Evolutionary conservation across 768 basidiomycete genomes (phyloP).

Genomic region (Suillus subaureus): DNA sequence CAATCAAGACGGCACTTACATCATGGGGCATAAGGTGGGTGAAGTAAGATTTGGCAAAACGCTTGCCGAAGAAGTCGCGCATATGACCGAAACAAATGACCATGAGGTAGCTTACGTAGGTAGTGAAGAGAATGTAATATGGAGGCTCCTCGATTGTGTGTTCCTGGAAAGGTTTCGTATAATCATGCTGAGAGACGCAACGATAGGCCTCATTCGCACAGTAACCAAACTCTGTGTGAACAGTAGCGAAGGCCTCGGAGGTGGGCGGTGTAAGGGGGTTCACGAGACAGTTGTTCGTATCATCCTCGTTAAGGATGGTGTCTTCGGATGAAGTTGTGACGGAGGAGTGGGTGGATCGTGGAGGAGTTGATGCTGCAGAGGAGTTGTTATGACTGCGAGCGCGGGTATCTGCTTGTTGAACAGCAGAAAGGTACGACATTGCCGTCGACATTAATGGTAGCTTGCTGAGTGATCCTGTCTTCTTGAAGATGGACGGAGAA

Average conservation of each 20-base stretch:
- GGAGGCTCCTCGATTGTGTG: slow-evolving; percentile 83
- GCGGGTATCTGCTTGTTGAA: slow-evolving; percentile 72
- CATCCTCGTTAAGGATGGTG: slow-evolving; percentile 57
- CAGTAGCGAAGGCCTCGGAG: slow-evolving; percentile 74
- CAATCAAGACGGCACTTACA: slow-evolving; percentile 51
- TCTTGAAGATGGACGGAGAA: slow-evolving; percentile 60
- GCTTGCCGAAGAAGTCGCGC: slow-evolving; percentile 94
- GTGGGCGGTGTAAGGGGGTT: slow-evolving; percentile 72
- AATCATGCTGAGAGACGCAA: slow-evolving; percentile 63
- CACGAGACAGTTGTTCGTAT: slow-evolving; percentile 59
- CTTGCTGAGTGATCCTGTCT: slow-evolving; percentile 45
- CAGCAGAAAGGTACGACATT: slow-evolving; percentile 59
- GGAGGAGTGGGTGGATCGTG: slow-evolving; percentile 75
- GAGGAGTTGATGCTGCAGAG: slow-evolving; percentile 61
- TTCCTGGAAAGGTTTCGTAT: slow-evolving; percentile 44
- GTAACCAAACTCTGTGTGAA: slow-evolving; percentile 93
- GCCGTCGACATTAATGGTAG: slow-evolving; percentile 49
- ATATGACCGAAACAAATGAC: slow-evolving; percentile 91
- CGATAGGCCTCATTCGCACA: slow-evolving; percentile 78
- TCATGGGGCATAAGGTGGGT: slow-evolving; percentile 81
- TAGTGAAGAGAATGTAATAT: slow-evolving; percentile 89
- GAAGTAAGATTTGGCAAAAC: slow-evolving; percentile 67
- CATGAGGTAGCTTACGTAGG: slow-evolving; percentile 92
- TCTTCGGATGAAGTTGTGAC: slow-evolving; percentile 71
- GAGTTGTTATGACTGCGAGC: slow-evolving; percentile 52